A percentile compares a stretch with the other conserved stretches of the same genome.
Conservation (phyloP, 2,329 filamentous ascomycete species). For the Diatrype stigma region DNA sequence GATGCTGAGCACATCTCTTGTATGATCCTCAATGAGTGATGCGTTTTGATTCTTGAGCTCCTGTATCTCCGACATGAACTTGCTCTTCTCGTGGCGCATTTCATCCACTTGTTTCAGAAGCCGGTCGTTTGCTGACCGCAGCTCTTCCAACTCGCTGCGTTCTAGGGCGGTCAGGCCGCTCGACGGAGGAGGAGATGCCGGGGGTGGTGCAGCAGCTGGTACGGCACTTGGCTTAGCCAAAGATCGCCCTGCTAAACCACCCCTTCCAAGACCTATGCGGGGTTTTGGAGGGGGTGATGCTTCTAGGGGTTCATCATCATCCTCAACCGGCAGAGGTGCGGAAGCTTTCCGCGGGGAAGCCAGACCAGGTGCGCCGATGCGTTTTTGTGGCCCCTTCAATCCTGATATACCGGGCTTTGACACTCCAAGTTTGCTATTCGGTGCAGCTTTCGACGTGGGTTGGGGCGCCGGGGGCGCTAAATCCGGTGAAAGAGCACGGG, state of each 20-base stretch:
- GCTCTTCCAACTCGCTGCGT: constrained; percentile 85
- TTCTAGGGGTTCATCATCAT: constrained; percentile 51
- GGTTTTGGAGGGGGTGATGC: constrained; percentile 53
- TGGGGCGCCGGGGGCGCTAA: constrained; percentile 55
- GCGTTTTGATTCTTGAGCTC: constrained; percentile 97
- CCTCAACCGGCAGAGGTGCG: constrained; percentile 42
- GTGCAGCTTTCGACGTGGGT: constrained; percentile 48
- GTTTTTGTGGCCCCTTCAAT: constrained; percentile 57
- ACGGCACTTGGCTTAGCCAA: constrained; percentile 68
- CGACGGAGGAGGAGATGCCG: constrained; percentile 54
- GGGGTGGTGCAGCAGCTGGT: constrained; percentile 43
- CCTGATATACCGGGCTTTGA: constrained; percentile 52
- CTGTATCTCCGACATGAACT: constrained; percentile 79
- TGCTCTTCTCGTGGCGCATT: constrained; percentile 74
- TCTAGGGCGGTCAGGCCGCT: constrained; percentile 75
- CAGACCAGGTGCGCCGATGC: constrained; percentile 44
- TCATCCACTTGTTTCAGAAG: constrained; percentile 74
- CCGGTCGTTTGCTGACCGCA: constrained; percentile 78
- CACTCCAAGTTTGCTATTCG: constrained; percentile 49
- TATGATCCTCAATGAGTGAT: constrained; percentile 94
- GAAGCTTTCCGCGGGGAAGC: constrained; percentile 50
- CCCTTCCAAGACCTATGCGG: constrained; percentile 66
- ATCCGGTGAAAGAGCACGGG: constrained; percentile 34
- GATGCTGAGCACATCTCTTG: constrained; percentile 88
- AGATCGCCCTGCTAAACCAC: constrained; percentile 80